These are phyloP conservation scores for Candida mattraensis DNA, from an alignment of 805 yeast genomes.

Conservation along the genomic window DNA sequence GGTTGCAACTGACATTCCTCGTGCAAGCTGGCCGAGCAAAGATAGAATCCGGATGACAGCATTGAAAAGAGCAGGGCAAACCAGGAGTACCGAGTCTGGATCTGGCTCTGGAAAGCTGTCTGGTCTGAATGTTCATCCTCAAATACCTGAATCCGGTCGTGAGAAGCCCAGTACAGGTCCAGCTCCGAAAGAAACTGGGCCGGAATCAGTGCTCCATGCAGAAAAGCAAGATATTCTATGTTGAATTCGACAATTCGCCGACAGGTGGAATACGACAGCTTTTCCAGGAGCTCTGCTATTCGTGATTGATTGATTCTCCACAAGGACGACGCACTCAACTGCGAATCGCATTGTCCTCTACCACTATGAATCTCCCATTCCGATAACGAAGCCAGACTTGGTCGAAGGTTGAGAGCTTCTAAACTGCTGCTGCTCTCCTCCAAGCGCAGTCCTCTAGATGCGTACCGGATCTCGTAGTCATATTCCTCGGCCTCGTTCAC, in stretches of 20 bases:
- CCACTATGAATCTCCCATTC: no score
- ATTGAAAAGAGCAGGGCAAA: constrained; percentile 1
- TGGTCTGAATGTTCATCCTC: constrained; percentile 1
- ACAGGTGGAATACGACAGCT: neutral
- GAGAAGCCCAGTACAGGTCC: neutral
- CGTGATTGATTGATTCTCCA: constrained; percentile 1
- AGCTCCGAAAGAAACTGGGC: constrained; percentile 2
- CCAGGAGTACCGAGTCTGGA: constrained; percentile 1
- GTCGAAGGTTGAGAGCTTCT: neutral
- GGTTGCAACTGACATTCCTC: neutral
- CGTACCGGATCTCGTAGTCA: constrained; percentile 5
- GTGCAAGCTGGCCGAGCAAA: neutral
- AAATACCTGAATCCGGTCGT: constrained; percentile 1
- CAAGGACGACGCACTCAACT: neutral
- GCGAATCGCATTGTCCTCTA: neutral
- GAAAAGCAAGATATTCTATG: constrained; percentile 1
- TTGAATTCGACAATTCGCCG: neutral
- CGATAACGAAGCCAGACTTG: neutral
- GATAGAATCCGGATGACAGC: constrained; percentile 1
- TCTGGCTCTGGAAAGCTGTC: neutral
- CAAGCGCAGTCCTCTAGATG: constrained; percentile 1
- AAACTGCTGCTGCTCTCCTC: neutral
- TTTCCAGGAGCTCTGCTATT: neutral
- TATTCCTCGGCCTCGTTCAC: constrained; percentile 4
- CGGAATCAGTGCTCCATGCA: constrained; percentile 4